Evolutionary conservation across 2,329 filamentous ascomycete genomes (phyloP).

Genomic region (Aspergillus ustus): DNA sequence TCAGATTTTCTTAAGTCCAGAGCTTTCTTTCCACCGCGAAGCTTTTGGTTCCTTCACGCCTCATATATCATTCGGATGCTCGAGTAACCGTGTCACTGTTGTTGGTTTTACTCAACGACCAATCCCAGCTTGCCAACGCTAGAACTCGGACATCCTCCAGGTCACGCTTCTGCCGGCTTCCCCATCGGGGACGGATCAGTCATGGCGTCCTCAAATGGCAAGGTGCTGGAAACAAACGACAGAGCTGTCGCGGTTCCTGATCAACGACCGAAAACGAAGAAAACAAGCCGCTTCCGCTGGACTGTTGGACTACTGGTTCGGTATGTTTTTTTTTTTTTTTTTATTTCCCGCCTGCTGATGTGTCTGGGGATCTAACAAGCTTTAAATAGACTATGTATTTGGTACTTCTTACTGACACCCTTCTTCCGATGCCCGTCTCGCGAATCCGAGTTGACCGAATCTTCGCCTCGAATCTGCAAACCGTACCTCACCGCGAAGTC

Average conservation of each 20-base stretch:
- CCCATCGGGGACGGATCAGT: slow-evolving; percentile 19
- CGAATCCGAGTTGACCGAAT: slow-evolving; percentile 67
- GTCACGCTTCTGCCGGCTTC: slow-evolving; percentile 3
- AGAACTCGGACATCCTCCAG: slow-evolving; percentile 1
- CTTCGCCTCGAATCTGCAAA: slow-evolving; percentile 78
- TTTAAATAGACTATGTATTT: slow-evolving; percentile 70
- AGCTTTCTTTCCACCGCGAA: not conserved
- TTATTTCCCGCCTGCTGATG: not conserved
- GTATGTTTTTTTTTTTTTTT: slow-evolving; percentile 30
- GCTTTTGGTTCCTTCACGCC: not conserved
- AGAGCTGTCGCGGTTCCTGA: slow-evolving; percentile 22
- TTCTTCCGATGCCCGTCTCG: slow-evolving; percentile 80
- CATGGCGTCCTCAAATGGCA: slow-evolving; percentile 35
- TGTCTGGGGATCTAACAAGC: not conserved
- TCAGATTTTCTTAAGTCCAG: slow-evolving; percentile 7
- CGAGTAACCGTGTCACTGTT: not conserved
- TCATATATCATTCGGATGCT: slow-evolving; percentile 7
- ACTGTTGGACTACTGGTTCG: slow-evolving; percentile 40
- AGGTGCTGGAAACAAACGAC: slow-evolving; percentile 26
- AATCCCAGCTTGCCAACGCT: slow-evolving; percentile 11
- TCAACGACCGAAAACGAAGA: slow-evolving; percentile 19
- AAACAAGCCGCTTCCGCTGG: slow-evolving; percentile 36
- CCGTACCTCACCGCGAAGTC: slow-evolving; percentile 72
- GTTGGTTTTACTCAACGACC: slow-evolving; percentile 3
- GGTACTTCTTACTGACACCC: slow-evolving; percentile 82